These are phyloP conservation scores for Elaeagnus macrophylla DNA, from an alignment of 306 rosid species.

Conservation along the genomic window DNA sequence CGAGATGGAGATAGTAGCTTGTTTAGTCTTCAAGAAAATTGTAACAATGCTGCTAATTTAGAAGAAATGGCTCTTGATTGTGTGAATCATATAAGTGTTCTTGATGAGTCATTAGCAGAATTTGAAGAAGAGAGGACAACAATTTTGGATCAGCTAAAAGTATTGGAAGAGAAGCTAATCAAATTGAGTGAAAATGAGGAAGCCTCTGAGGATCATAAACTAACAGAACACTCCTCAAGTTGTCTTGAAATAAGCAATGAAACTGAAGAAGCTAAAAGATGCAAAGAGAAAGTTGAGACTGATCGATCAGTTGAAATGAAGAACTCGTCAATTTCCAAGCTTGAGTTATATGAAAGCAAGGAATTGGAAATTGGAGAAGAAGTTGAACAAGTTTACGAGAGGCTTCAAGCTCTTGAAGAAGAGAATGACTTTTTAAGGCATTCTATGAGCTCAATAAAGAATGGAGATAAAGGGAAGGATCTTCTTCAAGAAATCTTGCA, in stretches of 20 bases:
- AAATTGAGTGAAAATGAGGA: conserved; percentile 40
- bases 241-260: conserved; percentile 14
- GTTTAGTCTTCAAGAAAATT: conserved; percentile 21
- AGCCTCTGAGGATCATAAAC: conserved; percentile 23
- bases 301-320: conserved; percentile 26
- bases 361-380: conserved; percentile 47
- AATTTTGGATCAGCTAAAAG: conserved; percentile 63
- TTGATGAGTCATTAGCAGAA: conserved; percentile 53
- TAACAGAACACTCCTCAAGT: background rate
- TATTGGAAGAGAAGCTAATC: conserved; percentile 58
- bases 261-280: conserved; percentile 22
- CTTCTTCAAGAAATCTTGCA: conserved; percentile 66
- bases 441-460: conserved; percentile 53
- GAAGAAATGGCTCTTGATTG: conserved; percentile 64
- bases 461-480: conserved; percentile 60
- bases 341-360: conserved; percentile 31
- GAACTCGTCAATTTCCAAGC: conserved; percentile 14
- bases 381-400: conserved; percentile 67
- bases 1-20: conserved; percentile 34
- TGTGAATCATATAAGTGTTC: conserved; percentile 42
- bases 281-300: conserved; percentile 17
- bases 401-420: conserved; percentile 66
- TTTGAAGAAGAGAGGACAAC: conserved; percentile 65
- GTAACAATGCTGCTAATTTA: conserved; percentile 29
- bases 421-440: conserved; percentile 60